These are phyloP conservation scores for Lodderomyces elongisporus DNA, from an alignment of 1,139 yeast species.

Conservation along the genomic window DNA sequence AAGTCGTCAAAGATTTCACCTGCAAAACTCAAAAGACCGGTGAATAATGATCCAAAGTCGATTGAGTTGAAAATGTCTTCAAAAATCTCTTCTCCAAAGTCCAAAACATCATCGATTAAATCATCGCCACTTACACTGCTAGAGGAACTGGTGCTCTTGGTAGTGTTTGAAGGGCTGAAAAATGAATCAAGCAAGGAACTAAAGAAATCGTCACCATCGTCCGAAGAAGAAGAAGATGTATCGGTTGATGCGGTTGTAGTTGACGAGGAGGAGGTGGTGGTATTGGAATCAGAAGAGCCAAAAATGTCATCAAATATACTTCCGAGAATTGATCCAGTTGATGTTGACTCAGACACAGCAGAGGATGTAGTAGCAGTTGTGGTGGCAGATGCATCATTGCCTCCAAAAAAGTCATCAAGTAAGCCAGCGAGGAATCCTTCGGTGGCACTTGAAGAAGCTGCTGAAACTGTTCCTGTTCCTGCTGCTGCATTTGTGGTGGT, in stretches of 20 bases:
- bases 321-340: constrained; percentile 11
- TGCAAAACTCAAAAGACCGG: constrained; percentile 8
- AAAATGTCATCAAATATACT: constrained; percentile 15
- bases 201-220: constrained; percentile 10
- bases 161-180: constrained; percentile 12
- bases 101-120: constrained; percentile 7
- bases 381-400: background rate
- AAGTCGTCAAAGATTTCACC: constrained; percentile 12
- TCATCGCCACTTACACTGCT: constrained; percentile 8
- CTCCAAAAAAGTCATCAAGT: constrained; percentile 1
- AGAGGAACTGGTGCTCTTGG: constrained; percentile 9
- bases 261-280: background rate
- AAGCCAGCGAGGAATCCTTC: constrained; percentile 2
- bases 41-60: constrained; percentile 6
- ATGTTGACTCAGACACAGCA: constrained; percentile 1
- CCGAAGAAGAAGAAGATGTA: constrained; percentile 12
- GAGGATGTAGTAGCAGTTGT: constrained; percentile 7
- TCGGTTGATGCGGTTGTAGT: constrained; percentile 9
- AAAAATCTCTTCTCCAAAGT: constrained; percentile 8
- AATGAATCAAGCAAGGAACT: constrained; percentile 13
- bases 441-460: background rate
- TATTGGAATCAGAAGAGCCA: constrained; percentile 4
- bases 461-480: background rate
- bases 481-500: background rate
- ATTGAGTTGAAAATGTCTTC: constrained; percentile 6